Evolutionary conservation across 2,329 filamentous ascomycete species (phyloP), one percentile per base, ranked within the genome.

Genomic region (Diaporthe helianthi): DNA sequence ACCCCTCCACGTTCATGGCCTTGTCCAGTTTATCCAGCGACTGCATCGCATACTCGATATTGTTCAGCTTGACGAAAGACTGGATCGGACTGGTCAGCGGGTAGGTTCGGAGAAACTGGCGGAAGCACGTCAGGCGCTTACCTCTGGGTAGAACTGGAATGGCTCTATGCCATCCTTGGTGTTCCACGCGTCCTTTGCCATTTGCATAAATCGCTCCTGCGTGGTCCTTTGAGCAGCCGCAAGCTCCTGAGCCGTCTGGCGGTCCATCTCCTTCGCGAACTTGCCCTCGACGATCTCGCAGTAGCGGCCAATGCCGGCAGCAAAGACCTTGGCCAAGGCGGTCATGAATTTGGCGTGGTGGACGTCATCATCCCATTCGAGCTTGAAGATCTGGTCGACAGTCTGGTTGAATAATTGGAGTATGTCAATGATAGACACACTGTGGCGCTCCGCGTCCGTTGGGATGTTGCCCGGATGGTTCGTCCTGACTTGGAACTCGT

Each of bases 291-390:
- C 85, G 54, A 95, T 83, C 77, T 99, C 96, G 78, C 96, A 99
- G 78, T 99, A 99, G 74, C 90, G 89, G 15, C 92, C 91, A 58
- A 99, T 88, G 22, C 93, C 94, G 55, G 88, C 86, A 2, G 94
- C 91, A 71, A 98, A 93, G 0, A 92, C 91, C 75, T 94, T 97
- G 17, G 94, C 90, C 19, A 98, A 83, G 2, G 93, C 89, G 19
- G 96, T 99, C 94, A 98, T 98, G 80, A 99, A 99, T 72, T 94
- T 93, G 47, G 96, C 95, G 77, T 97, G 93, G 73, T 97, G 94
- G 46, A 97, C 85, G 76, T 97, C 93, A 77, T 98, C 93, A 73
- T 94, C 92, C 96, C 96, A 99, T 71, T 94, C 89, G 13, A 99
- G 85, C 74, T 93, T 85, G 66, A 93, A 90, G 67, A 99, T 89